Conservation (phyloP, 805 yeast species). For the Lachancea dasiensis region DNA sequence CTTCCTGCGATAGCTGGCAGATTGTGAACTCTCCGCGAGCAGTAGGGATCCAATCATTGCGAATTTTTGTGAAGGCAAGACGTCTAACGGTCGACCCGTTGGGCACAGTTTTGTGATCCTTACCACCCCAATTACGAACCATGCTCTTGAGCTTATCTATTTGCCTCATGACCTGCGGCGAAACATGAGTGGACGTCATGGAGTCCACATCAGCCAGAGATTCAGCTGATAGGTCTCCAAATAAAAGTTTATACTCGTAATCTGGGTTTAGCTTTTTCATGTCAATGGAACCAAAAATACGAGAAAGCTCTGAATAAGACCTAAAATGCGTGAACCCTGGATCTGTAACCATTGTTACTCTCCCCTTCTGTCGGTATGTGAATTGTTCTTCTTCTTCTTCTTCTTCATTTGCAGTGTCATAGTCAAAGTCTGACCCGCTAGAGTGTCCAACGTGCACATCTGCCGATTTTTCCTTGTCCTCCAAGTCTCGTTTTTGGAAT, state of each 20-base stretch:
- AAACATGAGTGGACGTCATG: constrained; percentile 60
- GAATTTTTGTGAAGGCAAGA: constrained; percentile 59
- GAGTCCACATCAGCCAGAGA: constrained; percentile 71
- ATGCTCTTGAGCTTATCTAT: constrained; percentile 45
- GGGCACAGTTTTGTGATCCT: constrained; percentile 66
- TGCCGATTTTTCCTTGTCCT: constrained; percentile 1
- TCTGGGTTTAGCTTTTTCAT: constrained; percentile 62
- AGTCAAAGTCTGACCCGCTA: constrained; percentile 32
- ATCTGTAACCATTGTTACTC: too few species aligned
- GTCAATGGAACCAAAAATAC: constrained; percentile 21
- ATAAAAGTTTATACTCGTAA: constrained; percentile 59
- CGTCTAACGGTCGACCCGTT: constrained; percentile 57
- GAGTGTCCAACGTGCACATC: constrained; percentile 10
- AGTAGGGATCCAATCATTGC: constrained; percentile 79
- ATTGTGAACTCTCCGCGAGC: constrained; percentile 52
- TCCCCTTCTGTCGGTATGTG: too few species aligned
- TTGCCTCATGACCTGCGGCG: constrained; percentile 63
- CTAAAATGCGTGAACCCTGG: constrained; percentile 21
- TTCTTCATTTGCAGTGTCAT: constrained; percentile 38
- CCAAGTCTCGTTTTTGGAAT: constrained; percentile 26
- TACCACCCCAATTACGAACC: constrained; percentile 84
- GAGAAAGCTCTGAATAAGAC: constrained; percentile 11
- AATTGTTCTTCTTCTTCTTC: constrained; percentile 12
- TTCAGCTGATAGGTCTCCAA: constrained; percentile 64
- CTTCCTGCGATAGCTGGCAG: constrained; percentile 45